phyloP scores from a whole-genome alignment of 495 filamentous ascomycete species.

The Letharia columbiana region DNA sequence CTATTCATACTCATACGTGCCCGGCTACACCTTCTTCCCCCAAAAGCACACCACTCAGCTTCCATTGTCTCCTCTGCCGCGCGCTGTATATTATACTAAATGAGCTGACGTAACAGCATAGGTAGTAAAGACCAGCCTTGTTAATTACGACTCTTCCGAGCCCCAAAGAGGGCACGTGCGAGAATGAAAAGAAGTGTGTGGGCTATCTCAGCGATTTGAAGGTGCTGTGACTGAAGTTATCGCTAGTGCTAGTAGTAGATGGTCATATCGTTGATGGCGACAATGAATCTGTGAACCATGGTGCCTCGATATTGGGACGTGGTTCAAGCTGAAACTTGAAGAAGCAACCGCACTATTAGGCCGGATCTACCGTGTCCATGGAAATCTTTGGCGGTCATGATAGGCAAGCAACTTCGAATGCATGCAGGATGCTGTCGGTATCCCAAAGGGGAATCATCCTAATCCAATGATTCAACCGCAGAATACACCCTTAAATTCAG shows the following conservation, averaged over 20 bases:
- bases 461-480: background rate
- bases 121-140: slow-evolving; percentile 64
- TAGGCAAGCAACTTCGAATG: background rate
- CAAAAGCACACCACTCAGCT: slow-evolving; percentile 57
- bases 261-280: slow-evolving; percentile 85
- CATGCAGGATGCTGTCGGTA: background rate
- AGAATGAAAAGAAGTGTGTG: slow-evolving; percentile 58
- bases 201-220: slow-evolving; percentile 71
- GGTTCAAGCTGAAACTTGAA: background rate
- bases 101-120: slow-evolving; percentile 59
- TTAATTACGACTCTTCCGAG: slow-evolving; percentile 61
- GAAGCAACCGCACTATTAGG: background rate
- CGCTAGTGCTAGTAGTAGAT: slow-evolving; percentile 69
- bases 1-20: slow-evolving; percentile 47
- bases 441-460: background rate
- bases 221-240: slow-evolving; percentile 57
- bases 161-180: slow-evolving; percentile 67
- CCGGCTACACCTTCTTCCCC: slow-evolving; percentile 37
- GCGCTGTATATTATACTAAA: slow-evolving; percentile 82
- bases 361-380: background rate
- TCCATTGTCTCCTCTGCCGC: slow-evolving; percentile 76
- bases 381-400: background rate
- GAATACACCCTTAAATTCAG: background rate
- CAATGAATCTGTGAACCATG: slow-evolving; percentile 56
- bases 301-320: background rate